Evolutionary conservation across 2,329 filamentous ascomycete species (phyloP).

Genomic region (Cladosporium austrohemisphaericum): DNA sequence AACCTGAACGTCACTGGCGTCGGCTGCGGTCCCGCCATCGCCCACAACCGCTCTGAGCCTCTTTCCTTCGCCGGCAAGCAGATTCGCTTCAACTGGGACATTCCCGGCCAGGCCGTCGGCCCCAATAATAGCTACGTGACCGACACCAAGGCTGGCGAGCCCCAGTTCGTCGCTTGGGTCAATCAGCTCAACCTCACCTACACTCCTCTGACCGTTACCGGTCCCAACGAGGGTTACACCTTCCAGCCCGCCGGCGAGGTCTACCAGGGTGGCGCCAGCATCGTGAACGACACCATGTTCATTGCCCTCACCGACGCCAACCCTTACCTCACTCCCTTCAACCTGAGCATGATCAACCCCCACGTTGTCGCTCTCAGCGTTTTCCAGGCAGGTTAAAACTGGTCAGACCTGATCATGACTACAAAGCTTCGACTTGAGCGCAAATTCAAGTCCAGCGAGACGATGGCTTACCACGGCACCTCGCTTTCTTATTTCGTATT

Average conservation of each 20-base stretch:
- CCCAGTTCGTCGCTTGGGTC: conserved; percentile 71
- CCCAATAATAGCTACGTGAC: conserved; percentile 83
- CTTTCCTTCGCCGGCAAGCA: conserved; percentile 71
- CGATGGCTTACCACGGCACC: not conserved
- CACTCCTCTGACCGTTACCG: conserved; percentile 61
- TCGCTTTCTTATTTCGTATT: conserved; percentile 10
- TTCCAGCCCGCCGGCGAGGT: conserved; percentile 69
- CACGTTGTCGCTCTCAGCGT: conserved; percentile 71
- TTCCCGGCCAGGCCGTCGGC: conserved; percentile 63
- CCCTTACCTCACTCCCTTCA: conserved; percentile 69
- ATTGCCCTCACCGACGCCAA: conserved; percentile 69
- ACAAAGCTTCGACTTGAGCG: not conserved
- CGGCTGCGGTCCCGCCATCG: conserved; percentile 62
- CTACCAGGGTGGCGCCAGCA: conserved; percentile 61
- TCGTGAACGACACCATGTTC: conserved; percentile 74
- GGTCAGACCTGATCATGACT: not conserved
- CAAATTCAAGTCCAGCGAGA: not conserved
- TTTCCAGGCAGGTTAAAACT: conserved; percentile 67
- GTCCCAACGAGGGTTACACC: conserved; percentile 58
- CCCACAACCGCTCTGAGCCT: conserved; percentile 65
- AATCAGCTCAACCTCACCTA: conserved; percentile 61
- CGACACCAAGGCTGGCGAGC: conserved; percentile 50
- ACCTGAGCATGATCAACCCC: conserved; percentile 68
- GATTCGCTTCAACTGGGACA: conserved; percentile 70
- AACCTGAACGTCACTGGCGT: conserved; percentile 53